Evolutionary conservation across 2,329 filamentous ascomycete genomes (phyloP), one percentile per base, ranked within the genome.

Genomic region (Aurifilum marmelostoma): DNA sequence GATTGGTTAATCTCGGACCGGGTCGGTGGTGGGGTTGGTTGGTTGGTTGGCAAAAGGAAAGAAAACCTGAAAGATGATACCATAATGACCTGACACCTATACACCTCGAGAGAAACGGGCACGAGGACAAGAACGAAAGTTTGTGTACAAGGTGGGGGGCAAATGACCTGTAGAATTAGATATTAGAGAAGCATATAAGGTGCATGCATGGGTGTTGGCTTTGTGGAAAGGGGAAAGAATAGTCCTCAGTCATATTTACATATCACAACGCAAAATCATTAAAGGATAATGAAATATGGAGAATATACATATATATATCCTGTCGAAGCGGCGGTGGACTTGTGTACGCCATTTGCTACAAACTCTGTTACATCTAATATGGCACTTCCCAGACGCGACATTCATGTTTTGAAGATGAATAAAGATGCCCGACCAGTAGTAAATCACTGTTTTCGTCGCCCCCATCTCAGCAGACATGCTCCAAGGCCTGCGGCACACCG

Each of bases 391-490:
- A n/a, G n/a, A n/a, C n/a, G n/a, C n/a, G n/a, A n/a, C n/a, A n/a
- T n/a, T n/a, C n/a, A n/a, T n/a, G n/a, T n/a, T 21, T 47, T 47
- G 18, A 18, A 47, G 41, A 18, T 47, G 21, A 16, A 16, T 21
- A 21, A 18, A 7, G n/a, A n/a, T n/a, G n/a, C n/a, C n/a, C n/a
- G n/a, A n/a, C n/a, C n/a, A n/a, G n/a, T n/a, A n/a, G n/a, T n/a
- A n/a, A 43, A 37, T n/a, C 59, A 16, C 37, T 34, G 34, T 34
- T 34, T 34, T n/a, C n/a, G 34, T 4, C 8, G 34, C 34, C 34
- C 4, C n/a, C 11, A 14, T 2, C 39, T 74, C 80, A 93, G 77
- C 92, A 95, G 32, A 93, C 83, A 79, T 94, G 89, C 80, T 94
- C 92, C 65, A 92, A 83, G 75, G 89, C 83, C 67, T 87, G 79